Conservation (phyloP, 129 eudicot species). For the Lonicera japonica region DNA sequence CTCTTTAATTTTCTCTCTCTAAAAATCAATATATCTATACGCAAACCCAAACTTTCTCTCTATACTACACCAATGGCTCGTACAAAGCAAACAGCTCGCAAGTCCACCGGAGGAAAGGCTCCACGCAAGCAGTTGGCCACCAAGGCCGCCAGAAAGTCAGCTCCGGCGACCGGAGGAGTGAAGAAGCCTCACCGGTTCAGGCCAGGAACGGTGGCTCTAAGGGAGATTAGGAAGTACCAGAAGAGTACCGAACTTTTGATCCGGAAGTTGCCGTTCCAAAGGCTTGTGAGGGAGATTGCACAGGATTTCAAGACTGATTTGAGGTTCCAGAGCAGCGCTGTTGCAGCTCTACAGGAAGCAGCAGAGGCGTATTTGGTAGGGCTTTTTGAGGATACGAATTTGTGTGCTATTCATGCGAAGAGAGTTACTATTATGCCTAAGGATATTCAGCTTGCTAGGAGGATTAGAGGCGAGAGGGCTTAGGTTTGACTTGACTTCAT, state of each 20-base stretch:
- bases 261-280: constrained; percentile 28
- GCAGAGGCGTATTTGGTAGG: constrained; percentile 24
- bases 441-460: constrained; percentile 37
- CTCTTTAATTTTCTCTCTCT: background rate
- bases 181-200: constrained; percentile 27
- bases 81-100: constrained; percentile 18
- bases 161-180: constrained; percentile 42
- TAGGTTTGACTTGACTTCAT: background rate
- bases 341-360: constrained; percentile 23
- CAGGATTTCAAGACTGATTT: constrained; percentile 36
- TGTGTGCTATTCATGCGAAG: constrained; percentile 18
- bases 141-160: constrained; percentile 37
- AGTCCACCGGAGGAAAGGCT: constrained; percentile 29
- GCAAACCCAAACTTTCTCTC: background rate
- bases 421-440: constrained; percentile 30
- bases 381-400: constrained; percentile 17
- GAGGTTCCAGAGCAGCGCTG: constrained; percentile 35
- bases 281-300: constrained; percentile 32
- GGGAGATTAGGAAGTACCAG: constrained; percentile 22
- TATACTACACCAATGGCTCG: constrained; percentile 6
- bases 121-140: constrained; percentile 39
- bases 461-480: constrained; percentile 36
- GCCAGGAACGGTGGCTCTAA: constrained; percentile 23
- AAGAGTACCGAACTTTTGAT: constrained; percentile 16
- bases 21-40: too few species aligned